Evolutionary conservation across 2,329 filamentous ascomycete species (phyloP), one percentile per base, ranked within the genome.

Genomic region (Thielaviopsis euricoi): DNA sequence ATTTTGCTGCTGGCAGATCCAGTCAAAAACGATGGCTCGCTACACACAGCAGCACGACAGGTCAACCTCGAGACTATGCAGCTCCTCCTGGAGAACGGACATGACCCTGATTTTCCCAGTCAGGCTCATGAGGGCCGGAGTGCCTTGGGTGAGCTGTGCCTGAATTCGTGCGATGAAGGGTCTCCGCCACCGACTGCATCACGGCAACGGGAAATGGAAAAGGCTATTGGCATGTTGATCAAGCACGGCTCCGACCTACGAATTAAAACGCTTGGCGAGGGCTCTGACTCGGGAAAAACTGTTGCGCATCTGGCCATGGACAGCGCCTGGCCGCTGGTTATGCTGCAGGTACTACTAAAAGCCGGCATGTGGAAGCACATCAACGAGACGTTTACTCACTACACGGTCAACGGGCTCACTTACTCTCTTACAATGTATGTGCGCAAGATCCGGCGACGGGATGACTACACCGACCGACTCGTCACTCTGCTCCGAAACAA

Each of bases 401-500:
- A 74, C 67, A 76, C 68, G 1, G 71, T 76, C 49, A 75, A 75
- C 23, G 72, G 70, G 5, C 74, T 75, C 62, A 79, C 76, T 1
- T 86, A 83, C 67, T 86, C 82, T 0, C 78, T 82, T 0, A 80
- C 82, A 3, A 82, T 81, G 70, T 86, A 85, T 65, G 73, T 82
- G 21, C 64, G 67, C 40, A 76, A 74, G 50, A 65, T 79, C 1
- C 63, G 80, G 6, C 54, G 53, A 22, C 40, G 43, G 23, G 58
- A 59, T 29, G 19, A 19, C 3, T 55, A 50, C n/a, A 33, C 56
- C 2, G 40, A 49, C 29, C 65, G 68, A 0, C 72, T 82, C 1
- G 63, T 80, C 33, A 63, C 64, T 0, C 68, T 81, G 2, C 71
- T 82, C 23, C 71, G 71, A 6, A 73, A 74, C 53, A 80, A 79